A percentile compares a stretch with the other conserved stretches of the same genome.
Evolutionary conservation across 768 basidiomycete species (phyloP).

Genomic region (Collybiopsis confluens): DNA sequence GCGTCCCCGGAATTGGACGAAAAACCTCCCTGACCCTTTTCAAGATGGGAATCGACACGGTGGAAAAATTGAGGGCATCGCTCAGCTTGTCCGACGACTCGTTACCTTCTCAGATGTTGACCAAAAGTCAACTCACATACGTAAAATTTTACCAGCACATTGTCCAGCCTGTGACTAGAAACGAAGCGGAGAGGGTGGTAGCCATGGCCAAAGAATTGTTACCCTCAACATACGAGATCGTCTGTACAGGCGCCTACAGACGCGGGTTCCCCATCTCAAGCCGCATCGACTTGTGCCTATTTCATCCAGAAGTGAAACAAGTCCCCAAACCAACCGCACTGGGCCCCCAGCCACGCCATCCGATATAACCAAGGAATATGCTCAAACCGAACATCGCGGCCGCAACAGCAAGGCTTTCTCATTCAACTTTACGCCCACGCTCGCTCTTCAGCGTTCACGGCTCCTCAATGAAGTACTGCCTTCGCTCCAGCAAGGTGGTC

Average conservation of each 20-base stretch:
- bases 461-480: constrained; percentile 29
- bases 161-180: neutral
- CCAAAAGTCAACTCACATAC: neutral
- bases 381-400: neutral
- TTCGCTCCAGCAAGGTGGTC: constrained; percentile 27
- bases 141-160: neutral
- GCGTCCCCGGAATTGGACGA: neutral
- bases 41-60: neutral
- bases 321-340: constrained; percentile 17
- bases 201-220: neutral
- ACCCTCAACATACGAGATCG: neutral
- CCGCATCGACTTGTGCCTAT: constrained; percentile 23
- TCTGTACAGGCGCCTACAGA: neutral
- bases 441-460: neutral
- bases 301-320: constrained; percentile 25
- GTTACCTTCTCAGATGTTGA: neutral
- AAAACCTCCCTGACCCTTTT: neutral
- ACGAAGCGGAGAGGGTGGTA: neutral
- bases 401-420: neutral
- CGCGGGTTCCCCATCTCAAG: constrained; percentile 11
- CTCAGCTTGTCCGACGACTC: neutral
- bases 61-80: neutral
- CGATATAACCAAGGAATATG: neutral
- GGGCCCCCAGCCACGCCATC: neutral
- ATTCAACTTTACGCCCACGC: neutral